Base-by-base conservation (phyloP, 306 rosid genomes). In the Lotus japonicus region DNA sequence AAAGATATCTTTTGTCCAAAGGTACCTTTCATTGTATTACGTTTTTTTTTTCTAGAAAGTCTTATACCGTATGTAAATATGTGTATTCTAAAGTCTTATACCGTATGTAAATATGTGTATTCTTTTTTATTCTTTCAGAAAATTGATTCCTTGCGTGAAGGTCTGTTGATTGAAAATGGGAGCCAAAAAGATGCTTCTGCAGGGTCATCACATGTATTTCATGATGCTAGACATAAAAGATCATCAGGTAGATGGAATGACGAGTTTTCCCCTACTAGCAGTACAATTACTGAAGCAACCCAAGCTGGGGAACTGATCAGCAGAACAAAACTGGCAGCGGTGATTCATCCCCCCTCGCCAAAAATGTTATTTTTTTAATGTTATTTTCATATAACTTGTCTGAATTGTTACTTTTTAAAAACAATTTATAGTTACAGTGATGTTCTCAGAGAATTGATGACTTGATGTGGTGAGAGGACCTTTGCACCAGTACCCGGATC, bases 171-270 rank as follows among this genome's bases (percentile, higher is more conserved):
- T 28, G 97, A 85, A 80, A 84, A 79, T 72, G 99, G 87, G 77
- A 78, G 72, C 67, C 82, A 78, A 72, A 91, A 79, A 66, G 97
- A 91, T 46, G 78, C 92, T 70, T 84, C 83, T 39, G 71, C 63
- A 12, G 78, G 44, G 69, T 60, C 85, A 56, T 75, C 85, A 13
- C 85, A 84, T 80, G 49, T 82, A 43, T 77, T 91, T 72, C 77
- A 63, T 58, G 98, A 88, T 50, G 72, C 68, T 58, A 88, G 82
- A 69, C 97, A 92, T 73, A 86, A 75, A 82, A 86, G 96, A 83
- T 88, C 96, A 49, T 81, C 90, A 69, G 85, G 92, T 83, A 86
- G 83, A 70, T 83, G 96, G 95, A 95, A 83, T 43, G 99, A 85
- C 45, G 99, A 95, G 79, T 77, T 82, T 67, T 87, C 96, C 69